Base-by-base conservation (phyloP, 768 basidiomycete species). In the Agaricus subrufescens region DNA sequence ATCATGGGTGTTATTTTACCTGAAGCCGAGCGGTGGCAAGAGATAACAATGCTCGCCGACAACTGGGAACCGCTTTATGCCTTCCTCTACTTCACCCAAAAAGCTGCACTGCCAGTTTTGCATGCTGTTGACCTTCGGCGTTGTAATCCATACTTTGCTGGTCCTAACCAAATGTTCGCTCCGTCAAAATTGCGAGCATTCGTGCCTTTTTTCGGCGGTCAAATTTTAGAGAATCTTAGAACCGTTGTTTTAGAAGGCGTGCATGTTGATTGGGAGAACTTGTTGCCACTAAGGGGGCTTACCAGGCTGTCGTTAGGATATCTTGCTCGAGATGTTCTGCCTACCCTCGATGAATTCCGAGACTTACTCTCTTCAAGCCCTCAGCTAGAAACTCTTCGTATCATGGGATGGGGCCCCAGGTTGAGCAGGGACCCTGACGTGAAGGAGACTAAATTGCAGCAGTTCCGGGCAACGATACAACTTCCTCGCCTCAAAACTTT, bases 11-110 rank as follows among this genome's bases (percentile, higher is more conserved):
- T 78, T 30, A 66, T 85, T 9, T 61, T 79, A 7, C 72, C 75
- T 11, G 77, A 79, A 29, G 73, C 72, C 7, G 46, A 61, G 23
- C 75, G 81, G 48, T 85, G 83, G 81, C 67, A 69, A 43, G 67
- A 57, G 11, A 49, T 85, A 46, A 76, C 79, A 47, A 69, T 85
- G n/a, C 66, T 81, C 47, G 75, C 80, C 1, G 84, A 85, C 59
- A 85, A 81, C 3, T 86, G 84, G 82, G 70, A 72, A 1, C 83
- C 84, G 10, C 77, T 84, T 11, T 78, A 75, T 61, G 69, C 74
- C 8, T 82, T 84, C 60, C 73, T 85, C 9, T 71, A 67, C 38
- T 70, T 67, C 52, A 75, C 78, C 3, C 66, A 63, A 10, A 52
- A 64, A 8, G 65, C 73, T 27, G 63, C 65, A 4, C 61, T 69